A percentile compares a stretch with the other conserved stretches of the same genome.
Evolutionary conservation across 2,329 filamentous ascomycete genomes (phyloP).

Genomic region (Exophiala sp.): DNA sequence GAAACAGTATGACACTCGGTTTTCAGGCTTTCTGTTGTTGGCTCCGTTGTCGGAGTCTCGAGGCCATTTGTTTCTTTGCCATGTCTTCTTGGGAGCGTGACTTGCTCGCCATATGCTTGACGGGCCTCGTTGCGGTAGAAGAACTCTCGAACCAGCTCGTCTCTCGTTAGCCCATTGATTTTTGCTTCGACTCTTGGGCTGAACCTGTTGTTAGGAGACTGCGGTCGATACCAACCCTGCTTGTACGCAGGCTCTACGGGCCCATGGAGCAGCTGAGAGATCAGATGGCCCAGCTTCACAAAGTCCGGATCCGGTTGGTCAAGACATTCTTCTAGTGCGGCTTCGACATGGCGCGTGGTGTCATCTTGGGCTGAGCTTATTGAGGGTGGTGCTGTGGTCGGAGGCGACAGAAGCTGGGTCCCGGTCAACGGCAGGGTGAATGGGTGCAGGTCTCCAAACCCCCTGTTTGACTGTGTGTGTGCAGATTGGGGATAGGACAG

Average conservation of each 20-base stretch:
- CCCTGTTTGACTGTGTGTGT: too few relatives aligned
- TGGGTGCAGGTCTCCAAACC: too few relatives aligned
- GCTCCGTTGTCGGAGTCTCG: not conserved
- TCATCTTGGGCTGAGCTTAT: not conserved
- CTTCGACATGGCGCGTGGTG: not conserved
- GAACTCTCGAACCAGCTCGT: conserved; percentile 12
- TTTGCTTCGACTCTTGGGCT: conserved; percentile 8
- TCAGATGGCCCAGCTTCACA: not conserved
- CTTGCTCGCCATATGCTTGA: conserved; percentile 13
- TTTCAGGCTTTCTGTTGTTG: too few relatives aligned
- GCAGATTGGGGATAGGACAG: too few relatives aligned
- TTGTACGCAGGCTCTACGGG: conserved; percentile 10
- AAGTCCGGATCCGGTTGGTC: conserved; percentile 1
- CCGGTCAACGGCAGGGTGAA: too few relatives aligned
- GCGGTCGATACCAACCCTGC: conserved; percentile 19
- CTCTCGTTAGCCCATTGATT: conserved; percentile 1
- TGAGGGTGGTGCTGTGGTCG: not conserved
- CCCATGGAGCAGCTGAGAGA: conserved; percentile 4
- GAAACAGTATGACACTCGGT: too few relatives aligned
- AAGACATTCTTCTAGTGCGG: conserved; percentile 1
- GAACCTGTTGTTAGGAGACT: conserved; percentile 7
- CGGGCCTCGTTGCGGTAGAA: conserved; percentile 11
- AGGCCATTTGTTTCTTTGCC: not conserved
- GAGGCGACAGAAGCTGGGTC: not conserved
- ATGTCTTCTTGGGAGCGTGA: conserved; percentile 3